Evolutionary conservation across 495 filamentous ascomycete genomes (phyloP).

Genomic region (Penicillium cosmopolitanum): DNA sequence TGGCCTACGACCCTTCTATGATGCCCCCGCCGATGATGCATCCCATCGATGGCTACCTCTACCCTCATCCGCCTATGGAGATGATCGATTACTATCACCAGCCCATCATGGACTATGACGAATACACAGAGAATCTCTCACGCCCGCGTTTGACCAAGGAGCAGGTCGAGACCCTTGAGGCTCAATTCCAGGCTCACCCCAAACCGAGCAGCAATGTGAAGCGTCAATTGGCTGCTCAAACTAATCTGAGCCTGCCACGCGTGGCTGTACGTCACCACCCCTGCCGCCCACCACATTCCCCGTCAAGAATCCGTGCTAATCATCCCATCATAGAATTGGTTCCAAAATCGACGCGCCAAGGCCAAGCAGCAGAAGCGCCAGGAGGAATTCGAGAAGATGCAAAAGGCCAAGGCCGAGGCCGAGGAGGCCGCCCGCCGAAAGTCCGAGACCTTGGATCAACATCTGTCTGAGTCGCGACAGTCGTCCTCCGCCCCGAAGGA

Average conservation of each 20-base stretch:
- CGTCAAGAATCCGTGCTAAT: conserved; percentile 17
- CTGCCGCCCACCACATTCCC: neutral
- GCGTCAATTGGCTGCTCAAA: conserved; percentile 70
- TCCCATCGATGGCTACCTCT: conserved; percentile 49
- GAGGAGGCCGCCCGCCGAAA: conserved; percentile 46
- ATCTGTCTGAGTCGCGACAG: conserved; percentile 26
- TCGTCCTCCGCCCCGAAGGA: conserved; percentile 29
- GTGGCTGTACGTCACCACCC: conserved; percentile 66
- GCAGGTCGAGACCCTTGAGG: conserved; percentile 76
- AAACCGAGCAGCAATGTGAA: conserved; percentile 80
- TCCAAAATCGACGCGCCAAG: conserved; percentile 85
- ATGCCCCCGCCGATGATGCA: conserved; percentile 48
- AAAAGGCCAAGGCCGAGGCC: conserved; percentile 55
- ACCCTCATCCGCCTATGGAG: conserved; percentile 48
- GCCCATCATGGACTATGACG: conserved; percentile 54
- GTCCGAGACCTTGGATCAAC: conserved; percentile 32
- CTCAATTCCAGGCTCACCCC: conserved; percentile 72
- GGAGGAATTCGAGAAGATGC: conserved; percentile 63
- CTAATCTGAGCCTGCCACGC: conserved; percentile 71
- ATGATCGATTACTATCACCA: conserved; percentile 54
- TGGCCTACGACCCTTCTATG: conserved; percentile 47
- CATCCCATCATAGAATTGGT: conserved; percentile 71
- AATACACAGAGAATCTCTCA: conserved; percentile 55
- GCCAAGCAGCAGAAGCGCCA: conserved; percentile 77
- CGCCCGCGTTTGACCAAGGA: conserved; percentile 77